phyloP scores from a whole-genome alignment of 2,329 filamentous ascomycete genomes.

The Exophiala sp. region DNA sequence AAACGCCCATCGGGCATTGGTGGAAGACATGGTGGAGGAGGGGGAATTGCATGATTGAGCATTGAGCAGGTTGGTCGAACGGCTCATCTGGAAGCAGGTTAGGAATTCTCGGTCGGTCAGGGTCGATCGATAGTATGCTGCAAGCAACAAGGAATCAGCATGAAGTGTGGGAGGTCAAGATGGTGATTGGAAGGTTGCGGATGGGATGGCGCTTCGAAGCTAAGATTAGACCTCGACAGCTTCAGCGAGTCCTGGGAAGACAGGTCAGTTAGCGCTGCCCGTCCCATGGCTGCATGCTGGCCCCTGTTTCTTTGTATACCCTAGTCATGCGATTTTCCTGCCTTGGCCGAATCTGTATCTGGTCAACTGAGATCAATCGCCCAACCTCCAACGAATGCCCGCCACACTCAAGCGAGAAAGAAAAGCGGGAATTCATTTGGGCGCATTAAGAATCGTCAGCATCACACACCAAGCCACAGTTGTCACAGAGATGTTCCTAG shows the following conservation, averaged over 20 bases:
- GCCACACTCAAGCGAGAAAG: neutral
- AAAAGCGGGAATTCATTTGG: neutral
- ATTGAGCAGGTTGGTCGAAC: conserved; percentile 20
- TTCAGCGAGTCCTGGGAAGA: conserved; percentile 16
- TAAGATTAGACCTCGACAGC: conserved; percentile 23
- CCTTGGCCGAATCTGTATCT: neutral
- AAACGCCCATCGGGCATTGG: conserved; percentile 23
- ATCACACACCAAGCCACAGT: neutral
- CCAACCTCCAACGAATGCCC: neutral
- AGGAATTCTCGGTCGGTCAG: conserved; percentile 18
- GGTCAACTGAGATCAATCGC: conserved; percentile 2
- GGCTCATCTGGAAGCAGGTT: conserved; percentile 12
- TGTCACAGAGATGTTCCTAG: neutral
- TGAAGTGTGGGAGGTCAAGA: conserved; percentile 33
- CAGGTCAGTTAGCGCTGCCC: conserved; percentile 20
- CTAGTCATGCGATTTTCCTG: conserved; percentile 2
- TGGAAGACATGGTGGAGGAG: conserved; percentile 18
- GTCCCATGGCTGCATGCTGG: conserved; percentile 12
- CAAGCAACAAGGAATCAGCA: conserved; percentile 48
- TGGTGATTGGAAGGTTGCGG: conserved; percentile 14
- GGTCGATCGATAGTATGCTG: conserved; percentile 42
- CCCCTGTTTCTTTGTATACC: conserved; percentile 1
- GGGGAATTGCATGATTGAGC: conserved; percentile 20
- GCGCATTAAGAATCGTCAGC: neutral
- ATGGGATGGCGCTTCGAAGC: conserved; percentile 22